Conservation (phyloP, 164 flowering plant species). For the Platanus orientalis region DNA sequence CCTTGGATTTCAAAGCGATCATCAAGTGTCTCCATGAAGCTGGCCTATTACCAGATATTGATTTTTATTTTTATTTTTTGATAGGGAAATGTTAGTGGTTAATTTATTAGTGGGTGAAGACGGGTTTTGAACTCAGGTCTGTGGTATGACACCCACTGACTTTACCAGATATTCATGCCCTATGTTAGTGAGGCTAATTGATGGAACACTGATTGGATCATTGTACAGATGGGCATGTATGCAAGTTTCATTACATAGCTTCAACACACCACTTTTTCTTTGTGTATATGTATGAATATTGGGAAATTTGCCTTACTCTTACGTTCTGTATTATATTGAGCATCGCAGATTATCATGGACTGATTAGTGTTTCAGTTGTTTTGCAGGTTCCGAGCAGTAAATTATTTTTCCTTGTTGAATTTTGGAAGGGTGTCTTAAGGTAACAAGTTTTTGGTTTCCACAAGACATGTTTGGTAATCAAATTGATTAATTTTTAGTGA, state of each 20-base stretch:
- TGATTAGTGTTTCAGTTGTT: slow-evolving; percentile 4
- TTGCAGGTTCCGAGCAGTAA: slow-evolving; percentile 17
- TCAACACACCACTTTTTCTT: not conserved
- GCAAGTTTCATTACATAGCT: not conserved
- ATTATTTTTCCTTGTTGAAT: slow-evolving; percentile 5
- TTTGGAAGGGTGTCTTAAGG: slow-evolving; percentile 10
- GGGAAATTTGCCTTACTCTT: not conserved
- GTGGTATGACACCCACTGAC: no score
- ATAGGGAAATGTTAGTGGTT: no score
- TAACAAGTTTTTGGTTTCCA: slow-evolving; percentile 11
- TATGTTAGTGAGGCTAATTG: not conserved
- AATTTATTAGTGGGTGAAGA: no score
- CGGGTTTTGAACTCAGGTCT: no score
- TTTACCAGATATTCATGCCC: not conserved
- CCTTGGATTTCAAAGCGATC: not conserved
- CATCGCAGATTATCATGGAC: not conserved
- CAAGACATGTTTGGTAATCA: not conserved
- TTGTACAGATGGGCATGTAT: not conserved
- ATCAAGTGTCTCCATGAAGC: no score
- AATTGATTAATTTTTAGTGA: slow-evolving; percentile 8
- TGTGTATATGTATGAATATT: not conserved
- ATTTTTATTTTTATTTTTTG: no score
- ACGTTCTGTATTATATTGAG: no score
- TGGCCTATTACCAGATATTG: no score
- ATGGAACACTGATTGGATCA: not conserved